Evolutionary conservation across 208 protist genomes (phyloP), one percentile per base, ranked within the genome.

Genomic region (Trypanosomatidae sp.): DNA sequence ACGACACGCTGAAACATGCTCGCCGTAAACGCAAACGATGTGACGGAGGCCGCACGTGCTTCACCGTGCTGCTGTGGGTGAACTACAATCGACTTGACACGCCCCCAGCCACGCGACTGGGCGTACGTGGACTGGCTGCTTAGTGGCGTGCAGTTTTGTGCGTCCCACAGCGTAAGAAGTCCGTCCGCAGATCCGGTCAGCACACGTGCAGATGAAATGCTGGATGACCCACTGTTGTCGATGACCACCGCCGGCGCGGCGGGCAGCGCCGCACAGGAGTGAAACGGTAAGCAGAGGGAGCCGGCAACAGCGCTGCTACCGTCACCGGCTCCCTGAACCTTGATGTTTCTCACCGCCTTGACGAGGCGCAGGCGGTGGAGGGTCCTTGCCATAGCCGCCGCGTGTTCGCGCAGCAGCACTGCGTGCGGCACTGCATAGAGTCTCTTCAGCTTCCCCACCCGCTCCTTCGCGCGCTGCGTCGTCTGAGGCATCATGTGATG

Each of bases 341-440:
- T 85, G 49, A 97, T 84, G 62, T 97, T 97, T 36, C 92, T 90
- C 22, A 97, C 89, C 0, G 87, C 93, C 68, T 90, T 91, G 17
- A 82, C 84, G 25, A 94, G 79, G 3, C 82, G 84, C 64, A 97
- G 69, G 15, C 80, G 76, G 9, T 67, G 66, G 30, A 93, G 73
- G 13, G 76, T 59, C 47, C 60, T 69, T 6, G 72, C 52, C 6
- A 90, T 66, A 17, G 79, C 79, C 10, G 65, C 36, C 5, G 46
- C 76, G 44, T 97, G 88, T 1, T 79, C 66, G 41, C 69, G 44
- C 50, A 82, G 60, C 25, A 91, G 25, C 30, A 66, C 62, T 2
- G 71, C 55, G 6, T 73, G 49, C 1, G 88, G 79, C 4, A 79
- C 56, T 2, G 80, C 55, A 79, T 89, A 95, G 19, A 91, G 72